A percentile compares a stretch with the other conserved stretches of the same genome.
Evolutionary conservation across 2,329 filamentous ascomycete species (phyloP).

Genomic region (Septoria petroselini): DNA sequence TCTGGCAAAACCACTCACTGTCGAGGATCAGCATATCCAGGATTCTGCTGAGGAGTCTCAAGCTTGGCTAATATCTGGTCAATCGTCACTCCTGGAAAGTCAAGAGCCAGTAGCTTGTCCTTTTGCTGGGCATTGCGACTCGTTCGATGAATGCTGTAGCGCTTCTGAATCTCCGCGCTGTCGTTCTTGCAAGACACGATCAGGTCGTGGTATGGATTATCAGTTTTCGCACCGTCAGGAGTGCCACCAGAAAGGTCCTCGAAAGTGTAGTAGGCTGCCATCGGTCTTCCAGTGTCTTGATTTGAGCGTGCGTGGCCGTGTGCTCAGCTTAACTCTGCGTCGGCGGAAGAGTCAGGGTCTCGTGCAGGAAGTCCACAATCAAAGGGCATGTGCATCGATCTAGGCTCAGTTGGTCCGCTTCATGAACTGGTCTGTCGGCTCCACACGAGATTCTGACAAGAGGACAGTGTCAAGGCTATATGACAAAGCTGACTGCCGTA

Average conservation of each 20-base stretch:
- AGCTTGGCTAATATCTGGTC: slow-evolving; percentile 74
- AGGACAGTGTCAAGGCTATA: too few relatives aligned
- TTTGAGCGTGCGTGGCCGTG: too few relatives aligned
- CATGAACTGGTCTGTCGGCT: too few relatives aligned
- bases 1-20: slow-evolving; percentile 41
- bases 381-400: too few relatives aligned
- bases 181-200: slow-evolving; percentile 66
- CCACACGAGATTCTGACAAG: too few relatives aligned
- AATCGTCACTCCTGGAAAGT: slow-evolving; percentile 68
- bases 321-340: too few relatives aligned
- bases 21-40: slow-evolving; percentile 69
- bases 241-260: slow-evolving; percentile 36
- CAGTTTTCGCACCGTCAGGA: slow-evolving; percentile 36
- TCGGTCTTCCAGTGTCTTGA: too few relatives aligned
- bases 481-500: too few relatives aligned
- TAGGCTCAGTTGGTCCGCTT: too few relatives aligned
- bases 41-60: slow-evolving; percentile 60
- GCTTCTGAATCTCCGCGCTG: slow-evolving; percentile 62
- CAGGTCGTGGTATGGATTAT: slow-evolving; percentile 74
- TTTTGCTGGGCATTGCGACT: slow-evolving; percentile 74
- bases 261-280: slow-evolving; percentile 39
- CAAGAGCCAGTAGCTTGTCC: slow-evolving; percentile 64
- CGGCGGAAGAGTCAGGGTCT: too few relatives aligned
- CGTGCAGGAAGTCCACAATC: too few relatives aligned
- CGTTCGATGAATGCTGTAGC: slow-evolving; percentile 71